Evolutionary conservation across 306 rosid genomes (phyloP).

Genomic region (Trifolium fragiferum): DNA sequence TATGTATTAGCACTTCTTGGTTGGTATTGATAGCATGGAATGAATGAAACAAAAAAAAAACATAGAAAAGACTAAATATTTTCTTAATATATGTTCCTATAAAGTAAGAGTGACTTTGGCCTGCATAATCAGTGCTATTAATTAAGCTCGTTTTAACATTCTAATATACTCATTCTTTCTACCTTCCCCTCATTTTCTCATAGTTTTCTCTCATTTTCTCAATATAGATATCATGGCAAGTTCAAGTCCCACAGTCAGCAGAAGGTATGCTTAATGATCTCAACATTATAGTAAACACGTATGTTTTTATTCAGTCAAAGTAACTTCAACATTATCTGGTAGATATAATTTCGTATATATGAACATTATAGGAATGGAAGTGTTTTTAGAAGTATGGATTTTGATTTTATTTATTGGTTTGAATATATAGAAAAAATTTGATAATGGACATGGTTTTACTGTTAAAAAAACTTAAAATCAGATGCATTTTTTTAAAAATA

Average conservation of each 20-base stretch:
- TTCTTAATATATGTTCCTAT: background rate
- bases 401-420: background rate
- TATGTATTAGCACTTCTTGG: background rate
- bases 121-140: background rate
- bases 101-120: background rate
- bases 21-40: background rate
- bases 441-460: background rate
- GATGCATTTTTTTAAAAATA: background rate
- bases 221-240: constrained; percentile 45
- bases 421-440: background rate
- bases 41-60: constrained; percentile 15
- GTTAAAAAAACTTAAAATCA: background rate
- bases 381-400: background rate
- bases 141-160: constrained; percentile 2
- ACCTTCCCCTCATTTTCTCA: background rate
- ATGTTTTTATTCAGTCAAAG: background rate
- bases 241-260: constrained; percentile 37
- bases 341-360: background rate
- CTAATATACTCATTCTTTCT: background rate
- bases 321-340: background rate
- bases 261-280: constrained; percentile 45
- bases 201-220: background rate
- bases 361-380: background rate
- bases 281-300: background rate
- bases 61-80: background rate